Evolutionary conservation across 495 filamentous ascomycete species (phyloP).

Genomic region (Halenospora varia): DNA sequence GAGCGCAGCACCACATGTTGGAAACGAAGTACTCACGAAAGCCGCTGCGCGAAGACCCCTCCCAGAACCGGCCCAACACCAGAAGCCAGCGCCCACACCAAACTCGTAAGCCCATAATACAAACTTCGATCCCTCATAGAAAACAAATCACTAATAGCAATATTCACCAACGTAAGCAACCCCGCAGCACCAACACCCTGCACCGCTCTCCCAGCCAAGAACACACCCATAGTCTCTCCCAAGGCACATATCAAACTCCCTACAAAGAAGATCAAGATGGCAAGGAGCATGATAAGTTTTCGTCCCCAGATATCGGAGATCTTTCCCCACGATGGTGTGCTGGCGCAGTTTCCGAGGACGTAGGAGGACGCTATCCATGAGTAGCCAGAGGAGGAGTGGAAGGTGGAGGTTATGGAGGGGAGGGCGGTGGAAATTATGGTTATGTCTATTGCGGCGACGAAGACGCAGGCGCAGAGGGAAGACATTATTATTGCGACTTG

Average conservation of each 20-base stretch:
- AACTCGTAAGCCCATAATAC: constrained; percentile 54
- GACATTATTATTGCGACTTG: neutral
- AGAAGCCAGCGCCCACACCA: constrained; percentile 71
- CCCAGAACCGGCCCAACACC: constrained; percentile 73
- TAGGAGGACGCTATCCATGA: constrained; percentile 76
- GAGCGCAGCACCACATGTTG: neutral
- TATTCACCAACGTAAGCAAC: constrained; percentile 74
- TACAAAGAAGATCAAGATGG: constrained; percentile 70
- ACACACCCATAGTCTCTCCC: constrained; percentile 63
- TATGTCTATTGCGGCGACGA: constrained; percentile 52
- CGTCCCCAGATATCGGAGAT: constrained; percentile 83
- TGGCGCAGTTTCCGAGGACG: constrained; percentile 63
- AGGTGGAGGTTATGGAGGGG: constrained; percentile 60
- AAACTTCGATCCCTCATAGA: constrained; percentile 61
- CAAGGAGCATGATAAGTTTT: constrained; percentile 71
- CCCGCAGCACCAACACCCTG: constrained; percentile 87
- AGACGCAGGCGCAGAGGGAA: constrained; percentile 32
- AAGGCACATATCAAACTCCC: constrained; percentile 70
- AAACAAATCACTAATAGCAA: constrained; percentile 78
- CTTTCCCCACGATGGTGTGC: constrained; percentile 77
- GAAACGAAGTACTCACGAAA: constrained; percentile 26
- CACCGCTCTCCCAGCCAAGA: constrained; percentile 70
- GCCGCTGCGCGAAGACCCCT: constrained; percentile 64
- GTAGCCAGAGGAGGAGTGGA: constrained; percentile 60
- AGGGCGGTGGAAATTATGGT: constrained; percentile 49